Percentiles rank a stretch among this genome's conserved stretches.
Conservation (phyloP, 2,329 filamentous ascomycete genomes). For the Paracoccidioides lutzii region DNA sequence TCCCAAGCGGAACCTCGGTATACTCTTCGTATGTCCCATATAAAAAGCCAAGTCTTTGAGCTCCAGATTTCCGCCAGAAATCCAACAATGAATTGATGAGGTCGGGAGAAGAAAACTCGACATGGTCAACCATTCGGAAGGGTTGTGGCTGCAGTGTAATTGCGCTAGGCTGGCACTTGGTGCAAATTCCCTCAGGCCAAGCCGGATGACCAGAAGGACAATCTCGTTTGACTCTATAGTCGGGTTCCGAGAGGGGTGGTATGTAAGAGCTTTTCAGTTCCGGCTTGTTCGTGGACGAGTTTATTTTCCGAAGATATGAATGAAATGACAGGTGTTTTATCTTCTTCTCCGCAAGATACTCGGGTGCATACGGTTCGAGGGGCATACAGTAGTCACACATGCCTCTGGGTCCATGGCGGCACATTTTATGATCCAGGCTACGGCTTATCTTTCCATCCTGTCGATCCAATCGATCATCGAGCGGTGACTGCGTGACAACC, state of each 20-base stretch:
- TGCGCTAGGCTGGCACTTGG: constrained; percentile 93
- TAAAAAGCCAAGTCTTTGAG: constrained; percentile 75
- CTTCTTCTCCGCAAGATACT: constrained; percentile 85
- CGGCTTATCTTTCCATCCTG: constrained; percentile 79
- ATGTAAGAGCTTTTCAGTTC: constrained; percentile 92
- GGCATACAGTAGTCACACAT: constrained; percentile 99
- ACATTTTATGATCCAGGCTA: constrained; percentile 68
- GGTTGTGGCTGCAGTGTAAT: constrained; percentile 89
- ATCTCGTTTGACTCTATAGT: constrained; percentile 73
- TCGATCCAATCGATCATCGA: constrained; percentile 79
- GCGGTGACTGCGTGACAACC: constrained; percentile 67
- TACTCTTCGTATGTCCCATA: constrained; percentile 90
- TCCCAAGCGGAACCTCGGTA: constrained; percentile 76
- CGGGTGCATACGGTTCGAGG: constrained; percentile 80
- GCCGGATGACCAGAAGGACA: constrained; percentile 87
- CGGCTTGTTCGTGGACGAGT: constrained; percentile 90
- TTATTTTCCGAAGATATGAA: constrained; percentile 85
- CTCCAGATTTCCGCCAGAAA: constrained; percentile 76
- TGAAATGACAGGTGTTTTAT: constrained; percentile 98
- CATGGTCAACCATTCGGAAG: constrained; percentile 95
- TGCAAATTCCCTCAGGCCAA: constrained; percentile 95
- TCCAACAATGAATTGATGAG: constrained; percentile 85
- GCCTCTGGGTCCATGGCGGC: constrained; percentile 85
- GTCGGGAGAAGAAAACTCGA: constrained; percentile 77
- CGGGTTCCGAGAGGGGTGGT: constrained; percentile 84